phyloP scores from a whole-genome alignment of 306 rosid species.

The Potentilla sterilis region DNA sequence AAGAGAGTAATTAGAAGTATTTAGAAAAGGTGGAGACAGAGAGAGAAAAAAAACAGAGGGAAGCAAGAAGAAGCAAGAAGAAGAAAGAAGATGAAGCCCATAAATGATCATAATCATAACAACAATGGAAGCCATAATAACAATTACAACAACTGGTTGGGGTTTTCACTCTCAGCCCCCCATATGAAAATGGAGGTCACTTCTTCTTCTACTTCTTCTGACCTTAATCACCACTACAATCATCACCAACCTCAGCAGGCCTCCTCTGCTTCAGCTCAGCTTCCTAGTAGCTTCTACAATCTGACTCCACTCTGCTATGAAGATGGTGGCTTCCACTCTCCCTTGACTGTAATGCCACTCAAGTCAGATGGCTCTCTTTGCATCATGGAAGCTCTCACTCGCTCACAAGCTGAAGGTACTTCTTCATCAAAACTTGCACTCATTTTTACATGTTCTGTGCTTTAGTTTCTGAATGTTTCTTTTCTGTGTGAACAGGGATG shows the following conservation, averaged over 20 bases:
- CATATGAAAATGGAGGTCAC: slow-evolving; percentile 82
- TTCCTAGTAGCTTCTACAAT: slow-evolving; percentile 47
- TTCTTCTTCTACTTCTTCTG: slow-evolving; percentile 15
- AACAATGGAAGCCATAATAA: slow-evolving; percentile 30
- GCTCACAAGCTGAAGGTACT: slow-evolving; percentile 73
- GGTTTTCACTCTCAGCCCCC: slow-evolving; percentile 89
- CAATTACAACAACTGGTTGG: slow-evolving; percentile 64
- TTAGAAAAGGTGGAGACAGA: slow-evolving; percentile 9
- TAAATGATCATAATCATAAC: slow-evolving; percentile 44
- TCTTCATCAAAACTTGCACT: not conserved
- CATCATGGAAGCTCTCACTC: slow-evolving; percentile 71
- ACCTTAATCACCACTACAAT: slow-evolving; percentile 31
- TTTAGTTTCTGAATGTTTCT: not conserved
- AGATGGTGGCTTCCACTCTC: slow-evolving; percentile 51
- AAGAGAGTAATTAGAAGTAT: slow-evolving; percentile 4
- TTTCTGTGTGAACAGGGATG: slow-evolving; percentile 37
- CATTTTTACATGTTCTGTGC: not conserved
- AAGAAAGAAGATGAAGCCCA: slow-evolving; percentile 63
- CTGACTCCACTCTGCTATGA: slow-evolving; percentile 47
- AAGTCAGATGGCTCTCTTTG: slow-evolving; percentile 93
- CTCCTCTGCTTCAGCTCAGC: slow-evolving; percentile 34
- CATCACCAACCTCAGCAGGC: slow-evolving; percentile 34
- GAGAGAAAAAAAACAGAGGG: not conserved
- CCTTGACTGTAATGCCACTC: slow-evolving; percentile 81
- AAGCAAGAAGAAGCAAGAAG: slow-evolving; percentile 6